A percentile compares a stretch with the other conserved stretches of the same genome.
These are phyloP conservation scores for Chaetoceros tenuissimus DNA, from an alignment of 108 stramenopile species.

Conservation along the genomic window DNA sequence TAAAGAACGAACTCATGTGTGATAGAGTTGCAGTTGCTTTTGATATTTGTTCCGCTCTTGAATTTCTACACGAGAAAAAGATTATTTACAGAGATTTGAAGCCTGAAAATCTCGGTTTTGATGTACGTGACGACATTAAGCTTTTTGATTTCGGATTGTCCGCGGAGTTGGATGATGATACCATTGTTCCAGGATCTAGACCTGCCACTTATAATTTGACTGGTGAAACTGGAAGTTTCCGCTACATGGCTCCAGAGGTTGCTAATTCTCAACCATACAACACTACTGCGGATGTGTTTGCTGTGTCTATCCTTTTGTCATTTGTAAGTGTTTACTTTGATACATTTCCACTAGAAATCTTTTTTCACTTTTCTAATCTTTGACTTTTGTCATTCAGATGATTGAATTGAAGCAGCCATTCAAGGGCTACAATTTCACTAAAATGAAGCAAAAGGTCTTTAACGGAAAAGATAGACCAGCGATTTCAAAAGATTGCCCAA, in stretches of 20 bases:
- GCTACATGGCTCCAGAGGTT: slow-evolving; percentile 67
- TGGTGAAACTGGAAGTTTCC: slow-evolving; percentile 58
- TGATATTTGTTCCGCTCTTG: slow-evolving; percentile 27
- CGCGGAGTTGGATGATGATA: slow-evolving; percentile 26
- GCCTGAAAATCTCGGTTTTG: slow-evolving; percentile 42
- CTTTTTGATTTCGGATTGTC: slow-evolving; percentile 64
- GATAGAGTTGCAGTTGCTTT: slow-evolving; percentile 33
- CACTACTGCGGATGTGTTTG: slow-evolving; percentile 77
- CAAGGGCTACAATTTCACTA: not conserved
- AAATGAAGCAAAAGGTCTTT: not conserved
- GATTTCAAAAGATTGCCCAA: slow-evolving; percentile 31
- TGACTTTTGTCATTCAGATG: not conserved
- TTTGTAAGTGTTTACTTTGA: not conserved
- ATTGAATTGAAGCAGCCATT: not conserved
- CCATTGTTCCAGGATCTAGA: slow-evolving; percentile 16
- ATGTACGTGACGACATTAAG: slow-evolving; percentile 39
- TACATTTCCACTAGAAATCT: too few species aligned
- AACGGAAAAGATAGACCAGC: not conserved
- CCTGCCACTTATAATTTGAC: slow-evolving; percentile 57
- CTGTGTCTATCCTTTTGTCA: slow-evolving; percentile 14
- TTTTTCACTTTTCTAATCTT: too few species aligned
- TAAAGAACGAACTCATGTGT: slow-evolving; percentile 6
- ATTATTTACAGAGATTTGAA: slow-evolving; percentile 45
- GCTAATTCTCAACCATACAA: slow-evolving; percentile 70
- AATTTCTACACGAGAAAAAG: slow-evolving; percentile 27